Base-by-base conservation (phyloP, 495 filamentous ascomycete genomes). In the Xylaria venustula region DNA sequence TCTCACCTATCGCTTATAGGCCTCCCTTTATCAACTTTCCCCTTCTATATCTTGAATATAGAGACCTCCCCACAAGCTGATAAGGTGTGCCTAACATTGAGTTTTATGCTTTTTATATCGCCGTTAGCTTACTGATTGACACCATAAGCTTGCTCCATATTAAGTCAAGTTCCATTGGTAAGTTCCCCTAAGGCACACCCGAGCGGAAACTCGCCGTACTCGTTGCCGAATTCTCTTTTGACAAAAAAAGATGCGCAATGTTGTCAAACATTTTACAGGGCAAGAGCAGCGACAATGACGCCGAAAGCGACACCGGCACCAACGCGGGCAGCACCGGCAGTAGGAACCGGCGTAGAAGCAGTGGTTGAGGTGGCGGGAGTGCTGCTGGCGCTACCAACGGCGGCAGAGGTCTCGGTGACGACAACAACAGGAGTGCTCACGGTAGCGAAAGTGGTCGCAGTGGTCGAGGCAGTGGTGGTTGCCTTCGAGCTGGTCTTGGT, bases 241-340 rank as follows among this genome's bases (percentile, higher is more conserved):
- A 34, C 6, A 23, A 7, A 1, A 46, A 42, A 49, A 20, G 17
- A 34, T 15, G n/a, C 34, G 36, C 14, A 5, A 23, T 59, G 30
- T 25, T 17, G 8, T 28, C 40, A 41, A 37, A 11, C 6, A 12
- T 3, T 59, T 79, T 80, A 80, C 52, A 81, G 57, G 51, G 74
- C 75, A 44, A 80, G 51, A 42, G 73, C 48, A 36, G 76, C 77
- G 60, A 76, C 66, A 57, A 72, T 70, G 23, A 81, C 63, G 40
- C 74, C 75, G 60, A 80, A 17, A 9, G 77, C 58, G 23, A 76
- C 71, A 61, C 72, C 71, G 28, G 74, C 75, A 25, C 61, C 71
- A n/a, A 63, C 42, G 49, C 62, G 47, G 17, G 59, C 60, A 51
- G 74, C 77, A 54, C 64, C 73, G 46, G 51, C 68, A 45, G 75